Percentiles rank a stretch among this genome's conserved stretches.
These are phyloP conservation scores for Macrophomina pseudophaseolina DNA, from an alignment of 2,329 filamentous ascomycete genomes.

Conservation along the genomic window DNA sequence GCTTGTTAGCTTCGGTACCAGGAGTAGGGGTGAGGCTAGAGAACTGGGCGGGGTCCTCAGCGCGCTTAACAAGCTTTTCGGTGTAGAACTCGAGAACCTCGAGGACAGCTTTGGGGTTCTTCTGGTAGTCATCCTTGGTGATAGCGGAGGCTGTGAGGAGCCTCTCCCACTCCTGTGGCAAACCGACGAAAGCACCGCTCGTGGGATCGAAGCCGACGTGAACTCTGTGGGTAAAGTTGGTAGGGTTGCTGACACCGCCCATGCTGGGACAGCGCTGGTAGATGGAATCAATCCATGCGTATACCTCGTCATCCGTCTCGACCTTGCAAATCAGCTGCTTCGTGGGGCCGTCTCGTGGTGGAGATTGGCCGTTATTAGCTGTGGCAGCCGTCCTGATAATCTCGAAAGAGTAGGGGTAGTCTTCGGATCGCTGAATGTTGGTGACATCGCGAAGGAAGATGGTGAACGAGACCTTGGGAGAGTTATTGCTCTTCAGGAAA, in stretches of 20 bases:
- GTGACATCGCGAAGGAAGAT: slow-evolving; percentile 86
- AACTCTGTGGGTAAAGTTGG: slow-evolving; percentile 95
- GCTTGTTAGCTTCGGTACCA: slow-evolving; percentile 57
- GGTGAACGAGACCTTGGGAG: slow-evolving; percentile 80
- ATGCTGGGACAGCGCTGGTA: slow-evolving; percentile 96
- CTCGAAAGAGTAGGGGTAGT: slow-evolving; percentile 90
- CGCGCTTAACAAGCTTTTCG: slow-evolving; percentile 74
- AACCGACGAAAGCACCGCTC: slow-evolving; percentile 90
- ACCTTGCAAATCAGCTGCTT: slow-evolving; percentile 90
- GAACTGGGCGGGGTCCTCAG: slow-evolving; percentile 72
- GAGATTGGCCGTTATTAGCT: slow-evolving; percentile 61
- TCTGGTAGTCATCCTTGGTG: slow-evolving; percentile 97
- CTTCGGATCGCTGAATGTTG: slow-evolving; percentile 88
- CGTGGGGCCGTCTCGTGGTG: slow-evolving; percentile 79
- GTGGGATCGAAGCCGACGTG: slow-evolving; percentile 97
- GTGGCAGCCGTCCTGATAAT: slow-evolving; percentile 77
- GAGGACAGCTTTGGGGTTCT: slow-evolving; percentile 76
- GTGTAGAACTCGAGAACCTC: slow-evolving; percentile 87
- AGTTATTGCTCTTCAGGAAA: slow-evolving; percentile 89
- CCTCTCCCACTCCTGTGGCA: slow-evolving; percentile 97
- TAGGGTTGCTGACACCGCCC: slow-evolving; percentile 97
- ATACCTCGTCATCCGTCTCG: slow-evolving; percentile 94
- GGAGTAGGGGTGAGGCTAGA: slow-evolving; percentile 72
- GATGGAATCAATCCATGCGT: slow-evolving; percentile 98
- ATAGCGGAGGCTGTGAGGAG: slow-evolving; percentile 94